Base-by-base conservation (phyloP, 176 grass and related monocot species). In the Aegilops speltoides region DNA sequence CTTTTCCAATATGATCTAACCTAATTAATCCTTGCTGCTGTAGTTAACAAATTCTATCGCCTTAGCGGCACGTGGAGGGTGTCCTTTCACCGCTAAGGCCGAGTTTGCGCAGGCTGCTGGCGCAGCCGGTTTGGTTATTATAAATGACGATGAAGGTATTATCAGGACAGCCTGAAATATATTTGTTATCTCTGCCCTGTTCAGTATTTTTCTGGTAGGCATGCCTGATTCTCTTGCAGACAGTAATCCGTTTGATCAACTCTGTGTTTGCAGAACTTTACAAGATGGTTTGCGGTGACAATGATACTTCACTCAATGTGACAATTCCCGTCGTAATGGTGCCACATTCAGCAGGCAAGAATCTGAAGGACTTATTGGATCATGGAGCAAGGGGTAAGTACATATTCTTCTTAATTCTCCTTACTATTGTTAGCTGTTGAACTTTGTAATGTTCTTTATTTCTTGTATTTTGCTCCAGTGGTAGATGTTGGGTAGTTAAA, bases 91-190 rank as follows among this genome's bases (percentile, higher is more conserved):
- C 68, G 82, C 78, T 15, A 98, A 98, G 94, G 96, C 93, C 71
- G 87, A 94, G n/a, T 63, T 73, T 84, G 96, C 96, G 48, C 90
- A 96, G 84, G 88, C 84, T 13, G 88, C 79, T 86, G 92, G 92
- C n/a, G 93, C 96, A 82, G 62, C 82, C 14, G 96, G 87, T 72
- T 94, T 98, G 78, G 69, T 98, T 34, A 87, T 98, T 71, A 96
- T 98, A 28, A 98, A 98, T 93, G 93, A 98, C 45, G 83, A 86
- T 83, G 96, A 98, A 96, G 96, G 96, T 97, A 91, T 50, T 23
- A 37, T 48, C 76, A 52, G 5, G 68, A 23, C 24, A 48, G 25
- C 26, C 62, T 36, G 20, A 16, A 41, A 60, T 86, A 84, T 57
- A 48, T 37, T 37, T 57, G 31, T 37, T 68, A 65, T 75, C 11